These are phyloP conservation scores for Wallacemonas rigidus DNA, from an alignment of 208 protist genomes.

Conservation along the genomic window DNA sequence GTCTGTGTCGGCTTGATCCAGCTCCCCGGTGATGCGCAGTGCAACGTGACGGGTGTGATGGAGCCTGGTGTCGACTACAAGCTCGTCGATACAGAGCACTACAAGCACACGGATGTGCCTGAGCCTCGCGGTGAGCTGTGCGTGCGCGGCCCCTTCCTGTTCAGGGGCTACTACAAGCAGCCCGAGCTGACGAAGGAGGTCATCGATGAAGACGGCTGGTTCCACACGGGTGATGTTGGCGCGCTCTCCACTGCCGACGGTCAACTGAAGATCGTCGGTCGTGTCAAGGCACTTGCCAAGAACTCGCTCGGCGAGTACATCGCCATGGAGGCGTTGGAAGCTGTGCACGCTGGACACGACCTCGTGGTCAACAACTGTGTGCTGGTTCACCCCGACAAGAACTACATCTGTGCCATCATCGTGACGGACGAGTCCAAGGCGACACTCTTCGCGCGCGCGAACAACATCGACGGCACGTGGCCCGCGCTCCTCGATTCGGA, in stretches of 20 bases:
- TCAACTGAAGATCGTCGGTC: conserved; percentile 74
- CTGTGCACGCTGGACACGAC: conserved; percentile 59
- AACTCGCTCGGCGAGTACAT: conserved; percentile 92
- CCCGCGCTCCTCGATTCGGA: conserved; percentile 37
- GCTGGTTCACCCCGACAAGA: conserved; percentile 25
- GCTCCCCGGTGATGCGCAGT: conserved; percentile 31
- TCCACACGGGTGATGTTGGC: conserved; percentile 89
- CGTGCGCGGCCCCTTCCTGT: conserved; percentile 77
- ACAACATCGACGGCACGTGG: conserved; percentile 34
- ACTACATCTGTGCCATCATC: conserved; percentile 55
- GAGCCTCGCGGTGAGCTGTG: conserved; percentile 84
- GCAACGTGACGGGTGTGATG: conserved; percentile 39
- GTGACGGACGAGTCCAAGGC: conserved; percentile 46
- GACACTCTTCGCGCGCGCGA: conserved; percentile 41
- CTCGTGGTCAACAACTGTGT: conserved; percentile 72
- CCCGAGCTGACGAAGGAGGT: conserved; percentile 81
- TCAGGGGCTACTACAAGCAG: conserved; percentile 92
- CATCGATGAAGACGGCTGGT: conserved; percentile 84
- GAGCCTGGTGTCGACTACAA: conserved; percentile 68
- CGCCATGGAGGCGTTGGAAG: conserved; percentile 77
- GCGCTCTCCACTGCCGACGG: conserved; percentile 42
- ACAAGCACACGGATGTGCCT: conserved; percentile 47
- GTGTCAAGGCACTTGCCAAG: conserved; percentile 92
- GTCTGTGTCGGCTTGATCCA: conserved; percentile 44
- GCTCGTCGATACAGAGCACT: conserved; percentile 75